Base-by-base conservation (phyloP, 192 early-diverging fungal genomes). In the Coemansia sp. region DNA sequence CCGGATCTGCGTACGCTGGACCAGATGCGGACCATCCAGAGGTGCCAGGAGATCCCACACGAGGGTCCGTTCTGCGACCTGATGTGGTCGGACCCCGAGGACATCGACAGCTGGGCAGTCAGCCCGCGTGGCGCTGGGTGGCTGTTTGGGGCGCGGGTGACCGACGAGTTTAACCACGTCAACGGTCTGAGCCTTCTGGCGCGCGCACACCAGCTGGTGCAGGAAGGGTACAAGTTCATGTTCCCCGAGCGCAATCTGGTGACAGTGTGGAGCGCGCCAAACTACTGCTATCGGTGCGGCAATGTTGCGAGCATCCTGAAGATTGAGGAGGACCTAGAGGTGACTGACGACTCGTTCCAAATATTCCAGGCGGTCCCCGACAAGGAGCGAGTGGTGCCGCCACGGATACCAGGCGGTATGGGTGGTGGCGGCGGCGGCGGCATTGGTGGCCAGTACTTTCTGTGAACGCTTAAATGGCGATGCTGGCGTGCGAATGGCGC, bases 251-350 rank as follows among this genome's bases (percentile, higher is more conserved):
- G 95, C 59, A 95, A 94, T 58, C 83, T 99, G 66, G 95, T 97
- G n/a, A 99, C 97, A 8, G 89, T 90, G 23, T 97, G 96, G 96
- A 92, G 90, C 25, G 96, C 95, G 14, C 95, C 95, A 34, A 96
- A 98, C 75, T 98, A 98, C 75, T 98, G 96, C 75, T 97, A 97
- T 77, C 89, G 96, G 42, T 98, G 96, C 65, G 95, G 94, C 57
- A 97, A 99, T 70, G 93, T 98, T 36, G 95, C 95, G 10, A 92
- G 93, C 56, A 98, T 99, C 33, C 61, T 83, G 59, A 59, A 71
- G 42, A 79, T 83, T 55, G 81, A 92, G 85, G 53, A 89, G 82
- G 89, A 88, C 76, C 55, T 87, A 22, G 86, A 89, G 35, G 82
- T 98, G 59, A 86, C 89, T 54, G 94, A 95, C 55, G 82, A 83